phyloP scores from a whole-genome alignment of 768 basidiomycete species.

The Holtermannia corniformis region DNA sequence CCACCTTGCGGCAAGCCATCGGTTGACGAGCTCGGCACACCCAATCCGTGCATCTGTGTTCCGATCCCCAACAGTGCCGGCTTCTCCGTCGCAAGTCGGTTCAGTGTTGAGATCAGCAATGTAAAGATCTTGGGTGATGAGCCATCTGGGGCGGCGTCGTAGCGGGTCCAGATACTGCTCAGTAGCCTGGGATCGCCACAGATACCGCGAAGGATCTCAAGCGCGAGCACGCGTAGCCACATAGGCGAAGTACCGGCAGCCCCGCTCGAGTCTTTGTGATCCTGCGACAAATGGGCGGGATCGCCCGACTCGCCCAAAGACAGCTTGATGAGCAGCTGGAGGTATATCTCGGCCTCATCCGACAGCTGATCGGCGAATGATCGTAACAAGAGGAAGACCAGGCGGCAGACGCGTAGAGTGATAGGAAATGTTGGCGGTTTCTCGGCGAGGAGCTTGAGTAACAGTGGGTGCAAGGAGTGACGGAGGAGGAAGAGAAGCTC shows the following conservation, averaged over 20 bases:
- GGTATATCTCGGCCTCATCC: slow-evolving; percentile 78
- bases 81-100: slow-evolving; percentile 78
- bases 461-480: slow-evolving; percentile 79
- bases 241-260: slow-evolving; percentile 44
- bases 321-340: slow-evolving; percentile 49
- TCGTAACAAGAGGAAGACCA: slow-evolving; percentile 85
- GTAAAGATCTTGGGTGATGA: slow-evolving; percentile 34
- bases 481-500: slow-evolving; percentile 78
- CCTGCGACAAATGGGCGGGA: slow-evolving; percentile 17
- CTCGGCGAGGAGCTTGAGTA: slow-evolving; percentile 77
- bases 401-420: slow-evolving; percentile 80
- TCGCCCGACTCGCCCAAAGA: slow-evolving; percentile 43
- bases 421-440: slow-evolving; percentile 64
- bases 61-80: slow-evolving; percentile 69
- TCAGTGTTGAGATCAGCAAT: slow-evolving; percentile 69
- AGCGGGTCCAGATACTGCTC: slow-evolving; percentile 23
- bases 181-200: slow-evolving; percentile 34
- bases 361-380: slow-evolving; percentile 74
- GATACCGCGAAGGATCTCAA: slow-evolving; percentile 70
- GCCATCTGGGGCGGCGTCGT: slow-evolving; percentile 13
- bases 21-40: slow-evolving; percentile 43
- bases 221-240: slow-evolving; percentile 84
- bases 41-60: slow-evolving; percentile 72
- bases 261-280: slow-evolving; percentile 29
- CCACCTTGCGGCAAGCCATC: slow-evolving; percentile 2